Conservation (phyloP, 2,329 filamentous ascomycete species). For the Torrubiellomyces zombiae region DNA sequence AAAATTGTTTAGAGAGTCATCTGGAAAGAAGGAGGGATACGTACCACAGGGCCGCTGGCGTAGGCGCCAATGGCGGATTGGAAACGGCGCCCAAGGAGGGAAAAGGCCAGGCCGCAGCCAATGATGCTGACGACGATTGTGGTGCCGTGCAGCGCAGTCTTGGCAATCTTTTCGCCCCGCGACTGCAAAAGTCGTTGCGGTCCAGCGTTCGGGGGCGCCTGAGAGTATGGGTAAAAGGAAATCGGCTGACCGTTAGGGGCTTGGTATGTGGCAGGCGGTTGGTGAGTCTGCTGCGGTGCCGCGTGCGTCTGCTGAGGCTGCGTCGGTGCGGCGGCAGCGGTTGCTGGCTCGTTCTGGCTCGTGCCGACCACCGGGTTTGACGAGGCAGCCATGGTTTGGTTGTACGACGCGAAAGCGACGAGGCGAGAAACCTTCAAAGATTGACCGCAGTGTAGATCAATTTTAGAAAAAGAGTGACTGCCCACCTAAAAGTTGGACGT, state of each 20-base stretch:
- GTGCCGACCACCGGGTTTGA: too few species aligned
- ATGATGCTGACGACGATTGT: constrained; percentile 11
- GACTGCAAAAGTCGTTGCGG: constrained; percentile 5
- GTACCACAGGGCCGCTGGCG: constrained; percentile 3
- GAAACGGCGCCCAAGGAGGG: constrained; percentile 4
- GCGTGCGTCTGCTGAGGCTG: neutral
- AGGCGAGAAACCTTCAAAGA: too few species aligned
- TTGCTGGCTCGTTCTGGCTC: too few species aligned
- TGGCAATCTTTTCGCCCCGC: constrained; percentile 7
- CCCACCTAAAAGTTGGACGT: too few species aligned
- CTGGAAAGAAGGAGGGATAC: constrained; percentile 1
- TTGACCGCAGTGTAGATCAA: too few species aligned
- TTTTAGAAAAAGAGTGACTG: too few species aligned
- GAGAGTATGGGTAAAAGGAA: too few species aligned
- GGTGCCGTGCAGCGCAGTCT: constrained; percentile 13
- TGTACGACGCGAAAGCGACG: too few species aligned
- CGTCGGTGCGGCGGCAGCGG: too few species aligned
- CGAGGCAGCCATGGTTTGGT: too few species aligned
- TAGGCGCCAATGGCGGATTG: constrained; percentile 2
- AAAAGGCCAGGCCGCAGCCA: constrained; percentile 12
- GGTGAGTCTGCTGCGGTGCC: neutral
- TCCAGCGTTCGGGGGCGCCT: too few species aligned
- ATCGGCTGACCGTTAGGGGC: neutral
- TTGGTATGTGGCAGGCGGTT: constrained; percentile 1
- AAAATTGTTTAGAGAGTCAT: neutral